Base-by-base conservation (phyloP, 2,329 filamentous ascomycete genomes). In the Penicillium hesseltinei region DNA sequence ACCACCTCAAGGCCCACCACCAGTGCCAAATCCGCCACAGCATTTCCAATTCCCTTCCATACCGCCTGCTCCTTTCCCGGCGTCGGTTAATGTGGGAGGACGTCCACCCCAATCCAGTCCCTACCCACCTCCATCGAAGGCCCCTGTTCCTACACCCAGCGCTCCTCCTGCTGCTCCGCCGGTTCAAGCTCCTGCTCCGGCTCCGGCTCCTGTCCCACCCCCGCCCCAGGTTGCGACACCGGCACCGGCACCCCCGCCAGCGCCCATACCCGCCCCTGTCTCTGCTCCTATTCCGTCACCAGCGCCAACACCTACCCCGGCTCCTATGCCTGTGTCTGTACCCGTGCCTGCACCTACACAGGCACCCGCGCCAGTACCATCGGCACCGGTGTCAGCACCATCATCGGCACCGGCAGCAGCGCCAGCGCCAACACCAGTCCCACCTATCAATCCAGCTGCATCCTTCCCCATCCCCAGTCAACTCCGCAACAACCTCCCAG, bases 401-500 rank as follows among this genome's bases (percentile, higher is more conserved):
- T 21, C 21, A 21, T 21, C 66, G 53, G 49, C 50, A 50, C 52
- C 69, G 57, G 43, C 65, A 64, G 54, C 58, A 19, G 52, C 59
- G 13, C 43, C 59, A 39, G 62, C 56, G 33, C 40, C 55, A 29
- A 55, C 64, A 17, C 44, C 64, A 42, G 68, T 59, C 45, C 55
- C 57, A 23, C 55, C 67, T 19, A 57, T 54, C n/a, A 62, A 62
- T 10, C 60, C 64, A 10, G 60, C 64, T 51, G 66, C 69, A 46
- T 60, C 69, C 15, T 74, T 74, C 55, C 67, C 72, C 7, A 69
- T 75, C 25, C 72, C 73, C 29, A 71, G 64, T 62, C 69, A 71
- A 17, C 68, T 76, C 57, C 72, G 71, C 57, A 75, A 70, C 61
- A 75, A 69, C 54, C 72, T 77, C 50, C 75, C 74, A 19, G 67